phyloP scores from a whole-genome alignment of 73 alveolate species.

The Symbiodinium pilosum region DNA sequence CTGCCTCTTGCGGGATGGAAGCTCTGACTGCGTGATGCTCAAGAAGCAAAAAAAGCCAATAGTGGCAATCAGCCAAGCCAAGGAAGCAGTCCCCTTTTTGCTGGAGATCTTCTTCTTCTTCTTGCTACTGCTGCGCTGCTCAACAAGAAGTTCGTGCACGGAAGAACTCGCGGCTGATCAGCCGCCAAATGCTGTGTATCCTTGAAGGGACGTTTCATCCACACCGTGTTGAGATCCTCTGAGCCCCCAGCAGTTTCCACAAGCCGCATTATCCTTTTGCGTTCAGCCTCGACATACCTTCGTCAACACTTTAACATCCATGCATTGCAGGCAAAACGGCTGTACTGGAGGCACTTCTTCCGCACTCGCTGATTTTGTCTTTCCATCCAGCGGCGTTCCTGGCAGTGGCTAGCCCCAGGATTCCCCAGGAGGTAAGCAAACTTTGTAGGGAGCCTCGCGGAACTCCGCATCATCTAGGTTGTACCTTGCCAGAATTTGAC shows the following conservation, averaged over 20 bases:
- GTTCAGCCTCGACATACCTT: constrained; percentile 87
- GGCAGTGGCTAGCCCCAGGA: neutral
- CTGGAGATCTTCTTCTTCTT: no score
- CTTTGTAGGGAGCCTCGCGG: constrained; percentile 13
- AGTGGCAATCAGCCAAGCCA: no score
- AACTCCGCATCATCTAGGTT: constrained; percentile 91
- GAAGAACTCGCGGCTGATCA: neutral
- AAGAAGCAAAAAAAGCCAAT: no score
- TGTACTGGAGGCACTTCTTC: constrained; percentile 51
- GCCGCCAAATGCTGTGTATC: neutral
- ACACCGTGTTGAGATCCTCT: neutral
- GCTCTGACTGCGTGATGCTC: no score
- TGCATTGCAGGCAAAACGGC: neutral
- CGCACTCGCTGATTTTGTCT: constrained; percentile 69
- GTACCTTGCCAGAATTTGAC: constrained; percentile 10
- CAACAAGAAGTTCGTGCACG: neutral
- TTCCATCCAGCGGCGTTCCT: constrained; percentile 95
- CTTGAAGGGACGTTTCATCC: neutral
- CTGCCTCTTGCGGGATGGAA: no score
- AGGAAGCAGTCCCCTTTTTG: neutral
- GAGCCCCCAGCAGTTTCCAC: constrained; percentile 32
- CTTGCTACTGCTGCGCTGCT: no score
- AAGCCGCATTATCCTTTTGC: constrained; percentile 53
- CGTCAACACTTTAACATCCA: neutral
- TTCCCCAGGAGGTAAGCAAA: neutral